Conservation (phyloP, 768 basidiomycete species). For the Sistotremastrum niveocremeum region DNA sequence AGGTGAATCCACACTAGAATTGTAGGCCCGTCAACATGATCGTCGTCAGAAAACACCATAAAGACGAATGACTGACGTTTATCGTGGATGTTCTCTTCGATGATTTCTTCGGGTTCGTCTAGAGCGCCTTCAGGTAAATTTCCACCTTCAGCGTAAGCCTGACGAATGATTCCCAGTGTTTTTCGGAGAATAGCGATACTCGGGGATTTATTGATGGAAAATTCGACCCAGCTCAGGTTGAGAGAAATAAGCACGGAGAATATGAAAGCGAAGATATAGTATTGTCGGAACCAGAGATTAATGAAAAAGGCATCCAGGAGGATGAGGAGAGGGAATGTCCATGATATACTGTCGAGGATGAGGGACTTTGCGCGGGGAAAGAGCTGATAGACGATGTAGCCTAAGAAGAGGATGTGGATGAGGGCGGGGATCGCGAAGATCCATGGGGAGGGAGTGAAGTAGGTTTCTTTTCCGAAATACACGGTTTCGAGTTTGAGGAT, state of each 20-base stretch:
- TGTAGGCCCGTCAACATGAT: background rate
- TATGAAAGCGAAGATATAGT: constrained; percentile 74
- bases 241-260: constrained; percentile 82
- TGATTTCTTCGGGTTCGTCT: constrained; percentile 1
- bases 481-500: constrained; percentile 72
- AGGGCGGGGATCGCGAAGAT: constrained; percentile 84
- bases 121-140: too few species aligned
- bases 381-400: constrained; percentile 86
- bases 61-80: constrained; percentile 28
- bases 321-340: constrained; percentile 83
- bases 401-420: constrained; percentile 83
- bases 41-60: background rate
- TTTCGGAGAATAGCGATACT: too few species aligned
- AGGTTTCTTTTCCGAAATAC: constrained; percentile 81
- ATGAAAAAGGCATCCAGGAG: constrained; percentile 84
- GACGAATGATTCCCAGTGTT: too few species aligned
- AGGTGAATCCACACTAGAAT: constrained; percentile 66
- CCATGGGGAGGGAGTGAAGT: constrained; percentile 89
- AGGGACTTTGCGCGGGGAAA: constrained; percentile 59
- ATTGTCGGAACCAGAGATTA: constrained; percentile 66
- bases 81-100: constrained; percentile 48
- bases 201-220: constrained; percentile 81
- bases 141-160: too few species aligned
- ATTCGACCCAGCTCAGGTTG: constrained; percentile 77
- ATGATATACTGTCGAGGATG: constrained; percentile 78